Evolutionary conservation across 176 grass and related monocot species (phyloP).

Genomic region (Elymus sibiricus): DNA sequence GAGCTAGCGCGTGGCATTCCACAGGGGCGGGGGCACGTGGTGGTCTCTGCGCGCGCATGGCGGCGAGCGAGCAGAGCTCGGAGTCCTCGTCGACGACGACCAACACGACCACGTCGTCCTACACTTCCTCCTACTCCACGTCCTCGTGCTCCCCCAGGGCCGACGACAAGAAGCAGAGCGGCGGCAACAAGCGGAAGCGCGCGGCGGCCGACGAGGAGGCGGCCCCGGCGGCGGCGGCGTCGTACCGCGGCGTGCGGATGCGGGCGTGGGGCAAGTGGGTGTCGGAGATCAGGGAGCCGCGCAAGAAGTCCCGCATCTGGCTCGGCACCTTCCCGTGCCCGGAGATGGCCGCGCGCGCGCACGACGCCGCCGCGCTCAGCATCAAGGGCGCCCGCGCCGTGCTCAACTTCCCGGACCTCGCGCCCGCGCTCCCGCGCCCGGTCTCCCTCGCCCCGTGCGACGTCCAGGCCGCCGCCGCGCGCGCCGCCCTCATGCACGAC

Average conservation of each 20-base stretch:
- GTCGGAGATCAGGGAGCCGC: constrained; percentile 94
- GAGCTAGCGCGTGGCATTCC: background rate
- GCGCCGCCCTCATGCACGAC: constrained; percentile 57
- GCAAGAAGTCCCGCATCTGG: constrained; percentile 99
- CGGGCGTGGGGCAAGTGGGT: constrained; percentile 96
- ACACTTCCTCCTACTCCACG: constrained; percentile 20
- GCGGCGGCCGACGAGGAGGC: background rate
- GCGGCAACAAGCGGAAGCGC: constrained; percentile 16
- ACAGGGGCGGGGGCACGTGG: background rate
- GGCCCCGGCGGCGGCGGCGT: background rate
- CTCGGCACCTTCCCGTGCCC: constrained; percentile 78
- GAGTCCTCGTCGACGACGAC: constrained; percentile 17
- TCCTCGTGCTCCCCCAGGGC: constrained; percentile 16
- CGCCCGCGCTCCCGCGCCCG: constrained; percentile 47
- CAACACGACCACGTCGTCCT: background rate
- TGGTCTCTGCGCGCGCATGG: background rate
- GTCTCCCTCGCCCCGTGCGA: constrained; percentile 55
- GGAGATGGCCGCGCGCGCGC: constrained; percentile 93
- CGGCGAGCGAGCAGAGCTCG: constrained; percentile 33
- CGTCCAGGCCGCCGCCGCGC: constrained; percentile 82
- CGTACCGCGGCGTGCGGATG: constrained; percentile 82
- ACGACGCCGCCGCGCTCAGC: constrained; percentile 80
- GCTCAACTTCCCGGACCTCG: constrained; percentile 92
- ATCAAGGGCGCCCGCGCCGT: constrained; percentile 73
- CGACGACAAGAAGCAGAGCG: constrained; percentile 11